These are phyloP conservation scores for Candida verbasci DNA, from an alignment of 805 yeast genomes.

Conservation along the genomic window DNA sequence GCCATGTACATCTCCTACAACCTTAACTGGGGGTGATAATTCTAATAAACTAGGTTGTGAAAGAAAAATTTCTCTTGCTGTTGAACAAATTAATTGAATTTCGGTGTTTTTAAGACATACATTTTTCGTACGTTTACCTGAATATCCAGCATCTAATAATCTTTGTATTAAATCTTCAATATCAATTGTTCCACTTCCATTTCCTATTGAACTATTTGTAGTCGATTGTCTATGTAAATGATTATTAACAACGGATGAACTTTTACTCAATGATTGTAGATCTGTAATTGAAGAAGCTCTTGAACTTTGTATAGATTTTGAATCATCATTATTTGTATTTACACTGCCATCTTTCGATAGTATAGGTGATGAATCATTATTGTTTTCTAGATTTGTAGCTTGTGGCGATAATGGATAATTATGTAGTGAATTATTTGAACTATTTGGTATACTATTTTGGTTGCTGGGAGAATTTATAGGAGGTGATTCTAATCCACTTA, in stretches of 20 bases:
- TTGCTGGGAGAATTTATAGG: conserved; percentile 8
- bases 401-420: conserved; percentile 9
- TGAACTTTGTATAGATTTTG: conserved; percentile 11
- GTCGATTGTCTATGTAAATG: conserved; percentile 7
- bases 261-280: conserved; percentile 11
- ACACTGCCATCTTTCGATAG: neutral
- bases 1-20: conserved; percentile 95
- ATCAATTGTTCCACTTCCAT: conserved; percentile 28
- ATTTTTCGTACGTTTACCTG: conserved; percentile 87
- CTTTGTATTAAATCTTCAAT: conserved; percentile 89
- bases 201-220: conserved; percentile 7
- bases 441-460: neutral
- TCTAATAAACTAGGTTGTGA: conserved; percentile 89
- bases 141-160: conserved; percentile 90
- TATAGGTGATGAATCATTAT: conserved; percentile 1
- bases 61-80: conserved; percentile 83
- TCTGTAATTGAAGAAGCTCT: conserved; percentile 8
- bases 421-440: conserved; percentile 11
- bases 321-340: conserved; percentile 7
- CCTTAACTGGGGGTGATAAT: conserved; percentile 79
- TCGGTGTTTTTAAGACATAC: conserved; percentile 89
- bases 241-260: conserved; percentile 10
- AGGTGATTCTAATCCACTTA: conserved; percentile 5
- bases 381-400: neutral
- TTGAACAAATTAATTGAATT: conserved; percentile 78